Base-by-base conservation (phyloP, 106 monocot species). In the Cymbidium sinense region DNA sequence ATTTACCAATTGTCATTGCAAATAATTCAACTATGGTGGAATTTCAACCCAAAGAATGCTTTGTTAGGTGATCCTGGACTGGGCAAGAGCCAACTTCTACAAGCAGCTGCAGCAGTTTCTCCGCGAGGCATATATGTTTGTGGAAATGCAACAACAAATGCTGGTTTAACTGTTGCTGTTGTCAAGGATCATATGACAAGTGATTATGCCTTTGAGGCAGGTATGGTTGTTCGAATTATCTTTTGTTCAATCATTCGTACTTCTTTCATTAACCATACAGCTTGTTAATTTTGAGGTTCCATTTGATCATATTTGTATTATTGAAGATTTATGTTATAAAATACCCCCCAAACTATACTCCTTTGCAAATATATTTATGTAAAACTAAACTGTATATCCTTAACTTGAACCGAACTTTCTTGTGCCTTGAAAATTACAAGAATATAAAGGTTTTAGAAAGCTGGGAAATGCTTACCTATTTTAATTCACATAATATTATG, bases 171-270 rank as follows among this genome's bases (percentile, higher is more conserved):
- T 82, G 99, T 99, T 89, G 92, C 94, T 78, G 95, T 99, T 70
- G 94, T 99, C 77, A 99, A 93, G 80, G 99, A 99, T 81, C 79
- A 88, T 77, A 95, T 89, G 92, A 95, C 99, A 33, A 92, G 90
- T 80, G 99, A 95, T 88, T 99, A 92, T 93, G 94, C 92, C 50
- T 99, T 99, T 84, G 99, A 99, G 80, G 99, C 99, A 77, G 99
- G 99, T 99, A 95, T 4, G 43, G 20, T 35, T 50, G 11, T 28
- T 33, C 3, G 15, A 15, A 4, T 67, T 10, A 33, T 25, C 31
- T 29, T 33, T 33, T 67, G 31, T 17, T 67, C 67, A 67, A 27
- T 9, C 28, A 29, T 28, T 29, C 64, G 2, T 27, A 9, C 29
- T 64, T 64, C 25, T 20, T 64, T 6, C 64, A 64, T 64, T 54